Evolutionary conservation across 257 asterid genomes (phyloP).

Genomic region (Nicotiana sylvestris): DNA sequence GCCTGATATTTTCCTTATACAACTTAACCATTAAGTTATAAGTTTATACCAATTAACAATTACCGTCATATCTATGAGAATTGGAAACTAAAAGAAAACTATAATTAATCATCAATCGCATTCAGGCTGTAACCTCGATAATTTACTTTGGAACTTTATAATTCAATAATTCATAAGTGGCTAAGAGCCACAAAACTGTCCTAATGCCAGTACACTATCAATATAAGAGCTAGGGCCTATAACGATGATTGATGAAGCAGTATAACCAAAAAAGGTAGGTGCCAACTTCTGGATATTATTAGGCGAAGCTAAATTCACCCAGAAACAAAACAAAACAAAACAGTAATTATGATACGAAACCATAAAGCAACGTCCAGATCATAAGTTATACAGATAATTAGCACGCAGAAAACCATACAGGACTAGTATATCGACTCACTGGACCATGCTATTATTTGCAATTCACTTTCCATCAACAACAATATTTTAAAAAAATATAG

Average conservation of each 20-base stretch:
- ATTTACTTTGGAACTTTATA: not conserved
- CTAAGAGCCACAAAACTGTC: not conserved
- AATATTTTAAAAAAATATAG: not conserved
- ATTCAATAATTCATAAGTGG: not conserved
- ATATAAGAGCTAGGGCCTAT: not conserved
- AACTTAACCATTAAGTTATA: not conserved
- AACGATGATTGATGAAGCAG: too few species aligned
- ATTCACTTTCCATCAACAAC: slow-evolving; percentile 9
- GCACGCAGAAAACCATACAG: slow-evolving; percentile 23
- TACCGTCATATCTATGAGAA: not conserved
- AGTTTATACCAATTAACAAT: not conserved
- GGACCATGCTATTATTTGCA: slow-evolving; percentile 11
- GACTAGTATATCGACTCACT: slow-evolving; percentile 14
- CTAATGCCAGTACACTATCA: not conserved
- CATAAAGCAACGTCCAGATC: not conserved
- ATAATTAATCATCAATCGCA: not conserved
- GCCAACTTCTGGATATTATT: too few species aligned
- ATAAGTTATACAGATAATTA: slow-evolving; percentile 2
- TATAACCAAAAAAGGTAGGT: too few species aligned
- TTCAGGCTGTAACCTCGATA: not conserved
- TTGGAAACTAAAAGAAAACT: not conserved
- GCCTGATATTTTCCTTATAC: not conserved
- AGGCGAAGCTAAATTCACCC: too few species aligned
- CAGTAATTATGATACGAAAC: not conserved
- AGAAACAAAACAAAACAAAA: too few species aligned